A percentile compares a stretch with the other conserved stretches of the same genome.
phyloP scores from a whole-genome alignment of 1,139 yeast species.

The Lodderomyces theae region DNA sequence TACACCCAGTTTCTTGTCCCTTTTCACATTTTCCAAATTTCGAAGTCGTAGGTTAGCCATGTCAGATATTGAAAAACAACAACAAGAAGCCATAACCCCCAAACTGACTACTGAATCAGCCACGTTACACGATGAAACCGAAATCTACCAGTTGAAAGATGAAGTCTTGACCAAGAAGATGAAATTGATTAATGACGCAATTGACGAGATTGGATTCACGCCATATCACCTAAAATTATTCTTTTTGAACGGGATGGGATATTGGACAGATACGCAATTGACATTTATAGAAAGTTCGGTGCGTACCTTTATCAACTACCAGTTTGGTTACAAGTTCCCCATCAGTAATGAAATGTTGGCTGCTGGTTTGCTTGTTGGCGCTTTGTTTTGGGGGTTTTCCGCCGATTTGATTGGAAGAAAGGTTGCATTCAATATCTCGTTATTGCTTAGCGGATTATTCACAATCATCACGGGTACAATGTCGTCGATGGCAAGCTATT shows the following conservation, averaged over 20 bases:
- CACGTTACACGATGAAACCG: slow-evolving; percentile 12
- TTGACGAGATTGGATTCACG: slow-evolving; percentile 38
- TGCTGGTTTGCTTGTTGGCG: slow-evolving; percentile 53
- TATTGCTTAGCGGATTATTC: slow-evolving; percentile 35
- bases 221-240: slow-evolving; percentile 35
- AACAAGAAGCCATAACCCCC: not conserved
- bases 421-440: slow-evolving; percentile 21
- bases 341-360: slow-evolving; percentile 27
- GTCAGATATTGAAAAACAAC: slow-evolving; percentile 10
- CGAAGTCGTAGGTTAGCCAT: not conserved
- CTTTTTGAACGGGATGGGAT: slow-evolving; percentile 58
- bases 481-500: slow-evolving; percentile 43
- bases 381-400: slow-evolving; percentile 54
- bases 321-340: slow-evolving; percentile 35
- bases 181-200: slow-evolving; percentile 29
- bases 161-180: slow-evolving; percentile 24
- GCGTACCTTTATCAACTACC: slow-evolving; percentile 40
- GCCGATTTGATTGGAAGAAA: slow-evolving; percentile 44
- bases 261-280: slow-evolving; percentile 61
- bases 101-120: not conserved
- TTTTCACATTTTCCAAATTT: no score
- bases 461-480: slow-evolving; percentile 55
- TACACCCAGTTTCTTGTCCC: no score
- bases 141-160: slow-evolving; percentile 22
- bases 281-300: slow-evolving; percentile 40